phyloP scores from a whole-genome alignment of 345 rosid genomes.

The Aquilaria yunnanensis region DNA sequence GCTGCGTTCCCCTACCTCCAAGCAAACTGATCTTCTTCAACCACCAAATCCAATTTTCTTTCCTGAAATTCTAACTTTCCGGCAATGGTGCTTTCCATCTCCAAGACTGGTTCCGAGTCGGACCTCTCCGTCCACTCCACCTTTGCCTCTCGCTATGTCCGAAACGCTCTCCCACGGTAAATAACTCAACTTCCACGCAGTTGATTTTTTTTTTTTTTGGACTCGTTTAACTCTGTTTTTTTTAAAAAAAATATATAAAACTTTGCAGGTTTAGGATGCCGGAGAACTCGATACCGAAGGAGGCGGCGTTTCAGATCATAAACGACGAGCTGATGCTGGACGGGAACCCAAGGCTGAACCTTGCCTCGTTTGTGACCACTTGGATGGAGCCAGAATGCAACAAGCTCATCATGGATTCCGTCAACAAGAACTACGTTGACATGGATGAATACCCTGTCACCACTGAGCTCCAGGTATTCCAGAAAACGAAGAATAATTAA shows the following conservation, averaged over 20 bases:
- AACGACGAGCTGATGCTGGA: too few relatives aligned
- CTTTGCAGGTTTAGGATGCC: conserved; percentile 62
- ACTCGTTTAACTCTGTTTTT: too few relatives aligned
- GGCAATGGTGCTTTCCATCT: conserved; percentile 36
- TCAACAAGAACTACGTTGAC: too few relatives aligned
- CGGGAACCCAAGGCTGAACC: too few relatives aligned
- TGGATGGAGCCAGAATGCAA: too few relatives aligned
- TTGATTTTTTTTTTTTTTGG: too few relatives aligned
- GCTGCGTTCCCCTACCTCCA: neutral
- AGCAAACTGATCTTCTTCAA: neutral
- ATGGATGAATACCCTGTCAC: too few relatives aligned
- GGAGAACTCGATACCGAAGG: conserved; percentile 87
- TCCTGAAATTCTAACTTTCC: neutral
- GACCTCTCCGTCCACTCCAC: conserved; percentile 61
- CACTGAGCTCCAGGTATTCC: too few relatives aligned
- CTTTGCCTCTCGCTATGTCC: conserved; percentile 70
- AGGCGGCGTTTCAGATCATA: conserved; percentile 94
- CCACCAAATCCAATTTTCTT: neutral
- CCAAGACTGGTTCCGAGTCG: conserved; percentile 38
- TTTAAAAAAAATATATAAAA: too few relatives aligned
- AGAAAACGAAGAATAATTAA: too few relatives aligned
- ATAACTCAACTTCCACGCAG: neutral
- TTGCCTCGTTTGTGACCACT: too few relatives aligned
- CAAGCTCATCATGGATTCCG: too few relatives aligned
- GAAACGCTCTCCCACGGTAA: conserved; percentile 50